Conservation (phyloP, 305 asterid genomes). For the Caryopteris hybrid region DNA sequence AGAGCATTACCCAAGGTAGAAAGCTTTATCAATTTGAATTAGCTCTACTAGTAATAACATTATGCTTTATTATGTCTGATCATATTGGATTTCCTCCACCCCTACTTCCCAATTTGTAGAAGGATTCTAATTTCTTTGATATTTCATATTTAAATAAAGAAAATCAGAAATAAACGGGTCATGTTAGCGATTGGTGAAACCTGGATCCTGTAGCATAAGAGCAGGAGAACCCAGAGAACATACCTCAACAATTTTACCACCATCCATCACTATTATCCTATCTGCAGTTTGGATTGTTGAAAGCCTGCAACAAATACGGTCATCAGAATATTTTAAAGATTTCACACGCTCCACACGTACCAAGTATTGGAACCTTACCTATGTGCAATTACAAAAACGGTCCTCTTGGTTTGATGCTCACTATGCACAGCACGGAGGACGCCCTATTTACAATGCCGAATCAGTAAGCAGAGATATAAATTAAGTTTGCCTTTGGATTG, state of each 20-base stretch:
- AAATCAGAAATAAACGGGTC: too few relatives aligned
- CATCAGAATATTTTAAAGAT: constrained; percentile 5
- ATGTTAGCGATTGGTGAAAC: background rate
- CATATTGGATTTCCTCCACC: too few relatives aligned
- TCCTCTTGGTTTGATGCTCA: constrained; percentile 58
- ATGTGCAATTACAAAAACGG: constrained; percentile 80
- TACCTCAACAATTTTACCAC: constrained; percentile 88
- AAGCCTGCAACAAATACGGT: constrained; percentile 49
- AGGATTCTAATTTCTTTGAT: too few relatives aligned
- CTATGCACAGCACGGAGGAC: constrained; percentile 58
- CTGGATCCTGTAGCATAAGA: background rate
- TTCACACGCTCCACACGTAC: background rate
- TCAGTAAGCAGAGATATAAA: constrained; percentile 3
- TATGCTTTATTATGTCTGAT: too few relatives aligned
- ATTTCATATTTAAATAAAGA: too few relatives aligned
- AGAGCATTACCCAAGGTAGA: background rate
- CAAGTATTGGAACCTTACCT: constrained; percentile 33
- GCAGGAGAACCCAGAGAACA: background rate
- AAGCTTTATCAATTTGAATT: too few relatives aligned
- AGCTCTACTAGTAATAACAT: too few relatives aligned
- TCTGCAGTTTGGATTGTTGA: constrained; percentile 93
- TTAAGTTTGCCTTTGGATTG: background rate
- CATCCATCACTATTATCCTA: constrained; percentile 82
- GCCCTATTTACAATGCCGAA: constrained; percentile 42
- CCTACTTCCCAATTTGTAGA: too few relatives aligned